Percentiles rank a stretch among this genome's conserved stretches.
These are phyloP conservation scores for Tetrahymena borealis DNA, from an alignment of 73 alveolate species.

Conservation along the genomic window DNA sequence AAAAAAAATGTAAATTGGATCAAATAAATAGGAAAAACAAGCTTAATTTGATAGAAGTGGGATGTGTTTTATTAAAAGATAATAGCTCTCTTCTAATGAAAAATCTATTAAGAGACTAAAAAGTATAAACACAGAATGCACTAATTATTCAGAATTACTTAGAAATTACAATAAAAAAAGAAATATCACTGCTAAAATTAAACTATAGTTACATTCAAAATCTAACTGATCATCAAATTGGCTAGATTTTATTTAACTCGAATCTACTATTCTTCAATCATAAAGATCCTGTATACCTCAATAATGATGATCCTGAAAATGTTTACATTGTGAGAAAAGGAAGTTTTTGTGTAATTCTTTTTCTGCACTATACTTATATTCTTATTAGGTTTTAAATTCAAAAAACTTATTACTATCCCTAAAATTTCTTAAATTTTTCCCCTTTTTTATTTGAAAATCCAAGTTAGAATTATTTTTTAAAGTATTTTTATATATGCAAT, in stretches of 20 bases:
- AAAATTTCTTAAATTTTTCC: too few species aligned
- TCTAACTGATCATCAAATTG: neutral
- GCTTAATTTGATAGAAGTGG: neutral
- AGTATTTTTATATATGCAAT: neutral
- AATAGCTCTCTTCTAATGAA: too few species aligned
- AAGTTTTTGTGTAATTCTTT: neutral
- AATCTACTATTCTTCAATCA: neutral
- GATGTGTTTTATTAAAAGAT: neutral
- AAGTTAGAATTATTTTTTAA: too few species aligned
- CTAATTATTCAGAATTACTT: neutral
- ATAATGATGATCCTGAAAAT: neutral
- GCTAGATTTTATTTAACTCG: neutral
- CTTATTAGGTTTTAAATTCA: too few species aligned
- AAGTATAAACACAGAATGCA: neutral
- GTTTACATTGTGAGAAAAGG: neutral
- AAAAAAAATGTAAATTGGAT: too few species aligned
- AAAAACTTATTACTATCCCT: too few species aligned
- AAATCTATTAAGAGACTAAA: too few species aligned
- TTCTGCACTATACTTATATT: neutral
- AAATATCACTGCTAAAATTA: neutral
- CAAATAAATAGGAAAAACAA: too few species aligned
- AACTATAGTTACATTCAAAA: neutral
- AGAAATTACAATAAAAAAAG: neutral
- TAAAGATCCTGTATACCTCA: neutral
- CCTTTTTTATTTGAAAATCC: too few species aligned